Evolutionary conservation across 345 rosid genomes (phyloP).

Genomic region (Hibiscus tridactylites): DNA sequence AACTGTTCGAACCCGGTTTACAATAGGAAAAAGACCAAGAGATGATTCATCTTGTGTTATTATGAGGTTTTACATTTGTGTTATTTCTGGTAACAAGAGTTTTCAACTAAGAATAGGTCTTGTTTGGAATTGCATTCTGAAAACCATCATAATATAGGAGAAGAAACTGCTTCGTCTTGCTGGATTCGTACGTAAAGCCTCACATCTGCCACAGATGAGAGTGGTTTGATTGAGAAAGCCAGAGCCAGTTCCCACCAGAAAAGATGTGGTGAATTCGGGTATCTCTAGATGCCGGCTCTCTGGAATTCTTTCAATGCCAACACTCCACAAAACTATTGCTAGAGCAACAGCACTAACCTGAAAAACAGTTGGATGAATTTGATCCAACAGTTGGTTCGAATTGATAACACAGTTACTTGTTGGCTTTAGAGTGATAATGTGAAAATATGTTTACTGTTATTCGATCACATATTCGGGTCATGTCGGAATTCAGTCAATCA

Average conservation of each 20-base stretch:
- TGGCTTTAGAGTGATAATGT: too few species aligned
- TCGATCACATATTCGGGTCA: background rate
- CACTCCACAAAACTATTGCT: conserved; percentile 23
- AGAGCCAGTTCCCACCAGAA: conserved; percentile 31
- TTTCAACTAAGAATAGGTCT: background rate
- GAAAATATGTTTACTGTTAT: too few species aligned
- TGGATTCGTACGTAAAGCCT: background rate
- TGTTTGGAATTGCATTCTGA: background rate
- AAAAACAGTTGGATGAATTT: background rate
- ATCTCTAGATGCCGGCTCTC: background rate
- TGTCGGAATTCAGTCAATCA: background rate
- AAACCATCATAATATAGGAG: conserved; percentile 8
- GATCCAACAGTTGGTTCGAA: too few species aligned
- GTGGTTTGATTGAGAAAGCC: conserved; percentile 9
- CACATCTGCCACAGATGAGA: conserved; percentile 23
- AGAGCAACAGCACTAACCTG: conserved; percentile 29
- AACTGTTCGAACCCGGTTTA: too few species aligned
- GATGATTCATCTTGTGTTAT: background rate
- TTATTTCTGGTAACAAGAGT: background rate
- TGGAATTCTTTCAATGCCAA: conserved; percentile 20
- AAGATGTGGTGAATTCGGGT: conserved; percentile 29
- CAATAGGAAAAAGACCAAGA: background rate
- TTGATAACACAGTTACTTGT: too few species aligned
- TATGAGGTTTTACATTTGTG: background rate
- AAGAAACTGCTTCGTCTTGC: conserved; percentile 7